A percentile compares a stretch with the other conserved stretches of the same genome.
Conservation (phyloP, 768 basidiomycete genomes). For the Mycena galericulata region DNA sequence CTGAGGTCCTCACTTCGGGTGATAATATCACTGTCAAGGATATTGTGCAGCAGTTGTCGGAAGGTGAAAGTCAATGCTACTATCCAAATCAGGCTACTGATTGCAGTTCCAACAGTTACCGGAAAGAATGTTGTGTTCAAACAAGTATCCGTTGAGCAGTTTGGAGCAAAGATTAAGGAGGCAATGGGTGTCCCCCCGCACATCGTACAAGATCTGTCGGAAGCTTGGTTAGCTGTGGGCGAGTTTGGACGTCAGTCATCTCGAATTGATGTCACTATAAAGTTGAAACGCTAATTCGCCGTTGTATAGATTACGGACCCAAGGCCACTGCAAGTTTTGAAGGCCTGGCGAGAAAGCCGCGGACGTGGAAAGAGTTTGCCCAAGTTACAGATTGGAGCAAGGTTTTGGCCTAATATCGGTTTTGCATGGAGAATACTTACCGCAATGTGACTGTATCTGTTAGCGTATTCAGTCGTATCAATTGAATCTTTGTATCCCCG, state of each 20-base stretch:
- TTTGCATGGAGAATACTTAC: too few species aligned
- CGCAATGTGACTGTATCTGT: too few species aligned
- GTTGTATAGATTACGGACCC: not conserved
- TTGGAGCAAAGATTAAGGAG: not conserved
- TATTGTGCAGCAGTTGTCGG: not conserved
- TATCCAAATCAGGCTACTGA: not conserved
- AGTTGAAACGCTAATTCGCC: too few species aligned
- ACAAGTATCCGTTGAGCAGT: not conserved
- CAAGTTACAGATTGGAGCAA: constrained; percentile 11
- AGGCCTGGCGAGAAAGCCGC: not conserved
- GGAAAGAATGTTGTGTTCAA: constrained; percentile 5
- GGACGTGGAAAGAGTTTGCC: constrained; percentile 1
- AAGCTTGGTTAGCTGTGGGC: not conserved
- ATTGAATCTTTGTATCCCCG: too few species aligned
- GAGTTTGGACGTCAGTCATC: constrained; percentile 5
- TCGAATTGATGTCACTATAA: not conserved
- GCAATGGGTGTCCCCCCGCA: not conserved
- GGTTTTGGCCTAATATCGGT: not conserved
- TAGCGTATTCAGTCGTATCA: too few species aligned
- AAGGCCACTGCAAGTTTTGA: not conserved
- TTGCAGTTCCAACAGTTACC: not conserved
- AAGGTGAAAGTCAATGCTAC: not conserved
- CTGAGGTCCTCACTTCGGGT: not conserved
- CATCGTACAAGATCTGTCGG: not conserved
- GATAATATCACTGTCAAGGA: constrained; percentile 5